Conservation (phyloP, 2,329 filamentous ascomycete genomes). For the Fusarium sororula region DNA sequence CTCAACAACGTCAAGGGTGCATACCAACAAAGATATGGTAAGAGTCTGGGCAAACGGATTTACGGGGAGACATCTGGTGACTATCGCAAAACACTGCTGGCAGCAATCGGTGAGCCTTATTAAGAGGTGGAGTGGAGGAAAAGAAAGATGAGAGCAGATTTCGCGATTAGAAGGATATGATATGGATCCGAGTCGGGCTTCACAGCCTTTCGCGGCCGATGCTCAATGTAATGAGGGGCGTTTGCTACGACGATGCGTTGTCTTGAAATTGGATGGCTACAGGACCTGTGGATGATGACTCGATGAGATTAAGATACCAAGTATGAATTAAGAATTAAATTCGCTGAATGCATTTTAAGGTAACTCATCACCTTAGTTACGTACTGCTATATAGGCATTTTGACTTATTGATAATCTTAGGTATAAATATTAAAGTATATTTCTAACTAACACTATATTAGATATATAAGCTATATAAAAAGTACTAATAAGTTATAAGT, state of each 20-base stretch:
- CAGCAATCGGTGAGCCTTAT: conserved; percentile 63
- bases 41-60: conserved; percentile 74
- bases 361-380: background rate
- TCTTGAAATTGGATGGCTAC: conserved; percentile 9
- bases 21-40: conserved; percentile 76
- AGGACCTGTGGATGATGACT: background rate
- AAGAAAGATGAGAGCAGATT: background rate
- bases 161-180: background rate
- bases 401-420: background rate
- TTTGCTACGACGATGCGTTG: conserved; percentile 15
- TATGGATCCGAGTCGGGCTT: conserved; percentile 4
- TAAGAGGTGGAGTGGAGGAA: conserved; percentile 1
- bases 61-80: conserved; percentile 86
- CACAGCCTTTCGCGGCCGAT: conserved; percentile 16
- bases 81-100: conserved; percentile 80
- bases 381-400: background rate
- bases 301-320: conserved; percentile 24
- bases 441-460: background rate
- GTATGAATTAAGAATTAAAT: background rate
- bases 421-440: background rate
- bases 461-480: background rate
- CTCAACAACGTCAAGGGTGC: conserved; percentile 81
- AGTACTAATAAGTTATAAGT: background rate
- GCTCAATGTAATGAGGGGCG: conserved; percentile 22
- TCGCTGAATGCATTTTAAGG: background rate